These are phyloP conservation scores for Nicotiana attenuata DNA, from an alignment of 257 asterid genomes.

Conservation along the genomic window DNA sequence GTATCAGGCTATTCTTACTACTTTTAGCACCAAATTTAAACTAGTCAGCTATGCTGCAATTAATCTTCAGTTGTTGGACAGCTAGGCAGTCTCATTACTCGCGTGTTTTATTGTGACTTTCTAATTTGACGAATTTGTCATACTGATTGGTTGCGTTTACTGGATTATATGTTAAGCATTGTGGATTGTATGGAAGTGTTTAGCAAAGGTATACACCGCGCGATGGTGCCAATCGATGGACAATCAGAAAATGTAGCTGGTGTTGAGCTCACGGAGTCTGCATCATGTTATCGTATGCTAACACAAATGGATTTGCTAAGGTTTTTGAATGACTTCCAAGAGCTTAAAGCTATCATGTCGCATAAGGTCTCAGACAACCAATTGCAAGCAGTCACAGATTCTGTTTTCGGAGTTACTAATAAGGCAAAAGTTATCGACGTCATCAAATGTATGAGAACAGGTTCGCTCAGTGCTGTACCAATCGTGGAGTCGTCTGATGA, in stretches of 20 bases:
- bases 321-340: slow-evolving; percentile 46
- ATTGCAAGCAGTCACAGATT: slow-evolving; percentile 43
- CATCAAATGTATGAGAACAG: slow-evolving; percentile 63
- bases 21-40: too few relatives aligned
- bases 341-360: slow-evolving; percentile 39
- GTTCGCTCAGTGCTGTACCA: slow-evolving; percentile 66
- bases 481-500: slow-evolving; percentile 35
- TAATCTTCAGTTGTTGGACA: too few relatives aligned
- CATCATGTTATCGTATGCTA: slow-evolving; percentile 73
- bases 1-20: too few relatives aligned
- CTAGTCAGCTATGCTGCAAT: too few relatives aligned
- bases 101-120: too few relatives aligned
- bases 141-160: background rate
- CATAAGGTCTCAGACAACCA: slow-evolving; percentile 25
- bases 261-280: slow-evolving; percentile 72
- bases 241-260: slow-evolving; percentile 58
- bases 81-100: too few relatives aligned
- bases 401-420: slow-evolving; percentile 51
- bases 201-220: slow-evolving; percentile 85
- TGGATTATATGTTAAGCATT: slow-evolving; percentile 29
- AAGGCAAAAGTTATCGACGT: slow-evolving; percentile 55
- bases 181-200: slow-evolving; percentile 90
- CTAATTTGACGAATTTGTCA: too few relatives aligned
- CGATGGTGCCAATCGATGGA: slow-evolving; percentile 74
- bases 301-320: slow-evolving; percentile 77